A percentile compares a stretch with the other conserved stretches of the same genome.
Evolutionary conservation across 495 filamentous ascomycete species (phyloP).

Genomic region (Aspergillus hancockii): DNA sequence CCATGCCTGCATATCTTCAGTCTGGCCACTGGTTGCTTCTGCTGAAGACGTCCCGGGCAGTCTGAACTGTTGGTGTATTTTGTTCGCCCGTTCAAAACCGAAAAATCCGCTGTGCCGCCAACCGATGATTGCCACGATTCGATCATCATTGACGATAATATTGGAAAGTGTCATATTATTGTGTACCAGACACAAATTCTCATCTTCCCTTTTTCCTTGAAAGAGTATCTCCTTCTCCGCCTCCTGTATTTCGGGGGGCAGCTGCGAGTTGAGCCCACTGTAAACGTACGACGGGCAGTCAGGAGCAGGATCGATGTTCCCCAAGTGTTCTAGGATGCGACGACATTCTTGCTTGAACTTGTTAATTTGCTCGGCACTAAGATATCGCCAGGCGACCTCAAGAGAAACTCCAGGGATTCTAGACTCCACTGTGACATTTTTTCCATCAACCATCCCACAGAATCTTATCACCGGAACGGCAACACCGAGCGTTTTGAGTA

Average conservation of each 20-base stretch:
- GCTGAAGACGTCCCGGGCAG: constrained; percentile 21
- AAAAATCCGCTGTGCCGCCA: constrained; percentile 48
- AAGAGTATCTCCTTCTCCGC: constrained; percentile 40
- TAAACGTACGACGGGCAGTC: constrained; percentile 42
- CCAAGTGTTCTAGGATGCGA: constrained; percentile 33
- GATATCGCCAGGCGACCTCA: constrained; percentile 46
- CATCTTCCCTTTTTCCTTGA: constrained; percentile 22
- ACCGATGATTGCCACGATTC: constrained; percentile 40
- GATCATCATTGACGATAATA: constrained; percentile 39
- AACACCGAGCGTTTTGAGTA: constrained; percentile 34
- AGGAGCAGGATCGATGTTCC: constrained; percentile 23
- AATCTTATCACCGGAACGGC: constrained; percentile 43
- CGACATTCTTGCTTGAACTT: constrained; percentile 41
- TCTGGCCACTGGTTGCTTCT: constrained; percentile 8
- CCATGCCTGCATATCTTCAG: constrained; percentile 27
- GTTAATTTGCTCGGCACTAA: constrained; percentile 33
- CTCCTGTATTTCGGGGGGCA: constrained; percentile 22
- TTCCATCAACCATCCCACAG: constrained; percentile 41
- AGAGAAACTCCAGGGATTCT: constrained; percentile 46
- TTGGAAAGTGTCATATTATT: constrained; percentile 43
- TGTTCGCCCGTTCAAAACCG: constrained; percentile 35
- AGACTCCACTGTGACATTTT: constrained; percentile 45
- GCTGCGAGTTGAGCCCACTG: constrained; percentile 37
- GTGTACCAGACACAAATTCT: constrained; percentile 36
- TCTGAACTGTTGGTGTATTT: constrained; percentile 36